phyloP scores from a whole-genome alignment of 371 early-diverging fungal genomes.

The Dinochytrium kinnereticum region DNA sequence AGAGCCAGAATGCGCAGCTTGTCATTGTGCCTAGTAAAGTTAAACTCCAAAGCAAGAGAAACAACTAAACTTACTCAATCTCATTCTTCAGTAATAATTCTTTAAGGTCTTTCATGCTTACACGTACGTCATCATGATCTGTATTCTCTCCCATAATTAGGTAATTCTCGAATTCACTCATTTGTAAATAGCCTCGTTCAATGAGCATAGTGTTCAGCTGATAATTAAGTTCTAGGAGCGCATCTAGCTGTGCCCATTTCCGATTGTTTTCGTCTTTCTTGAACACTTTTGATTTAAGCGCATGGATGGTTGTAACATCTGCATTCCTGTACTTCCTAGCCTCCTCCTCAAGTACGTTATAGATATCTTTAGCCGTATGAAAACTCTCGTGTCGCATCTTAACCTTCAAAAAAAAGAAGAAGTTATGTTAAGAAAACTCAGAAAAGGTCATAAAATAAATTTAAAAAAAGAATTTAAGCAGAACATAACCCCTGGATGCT shows the following conservation, averaged over 20 bases:
- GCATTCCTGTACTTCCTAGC: background rate
- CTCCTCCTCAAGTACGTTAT: conserved; percentile 22
- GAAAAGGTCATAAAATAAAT: background rate
- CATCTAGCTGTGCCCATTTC: background rate
- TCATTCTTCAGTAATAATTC: background rate
- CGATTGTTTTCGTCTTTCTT: background rate
- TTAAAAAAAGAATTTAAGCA: background rate
- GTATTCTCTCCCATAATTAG: conserved; percentile 84
- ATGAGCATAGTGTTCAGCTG: background rate
- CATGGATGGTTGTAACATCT: background rate
- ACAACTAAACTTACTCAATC: conserved; percentile 5
- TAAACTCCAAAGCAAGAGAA: conserved; percentile 1
- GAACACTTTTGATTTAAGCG: background rate
- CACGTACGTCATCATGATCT: conserved; percentile 67
- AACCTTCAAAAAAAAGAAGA: conserved; percentile 16
- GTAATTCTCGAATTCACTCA: conserved; percentile 71
- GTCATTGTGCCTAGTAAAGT: conserved; percentile 47
- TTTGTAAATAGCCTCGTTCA: background rate
- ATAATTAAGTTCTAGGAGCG: background rate
- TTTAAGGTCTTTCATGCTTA: conserved; percentile 36
- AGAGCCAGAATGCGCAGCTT: conserved; percentile 87
- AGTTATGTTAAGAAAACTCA: background rate
- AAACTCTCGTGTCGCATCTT: conserved; percentile 42
- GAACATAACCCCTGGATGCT: background rate
- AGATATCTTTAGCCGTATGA: conserved; percentile 31